Conservation (phyloP, 768 basidiomycete species). For the button mushroom (Agaricus bisporus) region DNA sequence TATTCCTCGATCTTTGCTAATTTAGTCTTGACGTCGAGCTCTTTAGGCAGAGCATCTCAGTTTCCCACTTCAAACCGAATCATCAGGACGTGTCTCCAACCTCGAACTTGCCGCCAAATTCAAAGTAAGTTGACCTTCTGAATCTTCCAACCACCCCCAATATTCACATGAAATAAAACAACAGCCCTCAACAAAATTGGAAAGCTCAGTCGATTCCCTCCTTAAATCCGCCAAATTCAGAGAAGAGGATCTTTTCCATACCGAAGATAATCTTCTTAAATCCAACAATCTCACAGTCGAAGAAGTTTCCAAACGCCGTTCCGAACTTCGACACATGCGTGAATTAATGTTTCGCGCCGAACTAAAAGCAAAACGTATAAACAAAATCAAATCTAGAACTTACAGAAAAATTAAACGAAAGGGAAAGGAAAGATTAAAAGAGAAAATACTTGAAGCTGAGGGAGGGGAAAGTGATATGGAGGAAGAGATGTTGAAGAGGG, state of each 20-base stretch:
- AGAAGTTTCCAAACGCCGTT: conserved; percentile 77
- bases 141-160: not conserved
- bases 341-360: conserved; percentile 94
- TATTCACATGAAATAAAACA: not conserved
- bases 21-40: not conserved
- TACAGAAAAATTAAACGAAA: conserved; percentile 84
- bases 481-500: conserved; percentile 56
- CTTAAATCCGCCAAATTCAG: conserved; percentile 77
- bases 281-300: conserved; percentile 80
- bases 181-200: conserved; percentile 79
- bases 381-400: conserved; percentile 95
- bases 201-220: conserved; percentile 77
- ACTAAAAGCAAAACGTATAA: conserved; percentile 78
- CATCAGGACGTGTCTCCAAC: conserved; percentile 53
- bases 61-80: conserved; percentile 73
- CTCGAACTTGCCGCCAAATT: conserved; percentile 79
- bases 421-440: conserved; percentile 55
- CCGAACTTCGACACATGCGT: conserved; percentile 81
- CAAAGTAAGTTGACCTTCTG: conserved; percentile 42
- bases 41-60: conserved; percentile 77
- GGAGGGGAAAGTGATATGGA: conserved; percentile 21
- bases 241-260: conserved; percentile 71
- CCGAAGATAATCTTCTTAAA: conserved; percentile 67
- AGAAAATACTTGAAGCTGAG: conserved; percentile 48
- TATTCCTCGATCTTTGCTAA: conserved; percentile 9